Percentiles rank a stretch among this genome's conserved stretches.
phyloP scores from a whole-genome alignment of 164 flowering plant genomes.

The Litsea cubeba region DNA sequence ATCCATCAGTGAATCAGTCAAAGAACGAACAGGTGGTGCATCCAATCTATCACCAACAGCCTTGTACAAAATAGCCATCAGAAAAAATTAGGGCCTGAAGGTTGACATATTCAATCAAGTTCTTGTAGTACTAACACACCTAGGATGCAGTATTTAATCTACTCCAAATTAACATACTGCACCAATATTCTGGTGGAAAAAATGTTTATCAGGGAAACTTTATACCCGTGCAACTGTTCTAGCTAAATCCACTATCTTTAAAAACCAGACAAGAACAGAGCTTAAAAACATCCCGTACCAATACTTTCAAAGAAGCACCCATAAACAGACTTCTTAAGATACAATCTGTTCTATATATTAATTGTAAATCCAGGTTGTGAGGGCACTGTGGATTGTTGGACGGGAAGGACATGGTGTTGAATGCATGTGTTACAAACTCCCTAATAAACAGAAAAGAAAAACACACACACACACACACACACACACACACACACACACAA shows the following conservation, averaged over 20 bases:
- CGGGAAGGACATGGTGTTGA: too few species aligned
- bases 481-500: too few species aligned
- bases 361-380: neutral
- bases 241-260: too few species aligned
- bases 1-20: conserved; percentile 53
- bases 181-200: neutral
- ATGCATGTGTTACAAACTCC: too few species aligned
- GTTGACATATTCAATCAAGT: neutral
- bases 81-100: too few species aligned
- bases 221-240: too few species aligned
- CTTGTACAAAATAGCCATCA: conserved; percentile 24
- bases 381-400: too few species aligned
- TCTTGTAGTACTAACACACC: neutral
- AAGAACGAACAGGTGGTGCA: conserved; percentile 43
- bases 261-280: too few species aligned
- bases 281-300: too few species aligned
- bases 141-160: neutral
- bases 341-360: neutral
- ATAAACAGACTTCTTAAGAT: neutral
- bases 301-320: neutral
- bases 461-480: too few species aligned
- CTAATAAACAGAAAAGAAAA: too few species aligned
- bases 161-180: neutral
- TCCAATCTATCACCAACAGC: conserved; percentile 63
- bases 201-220: neutral